Conservation (phyloP, 306 rosid species). For the Hippophae tibetana region DNA sequence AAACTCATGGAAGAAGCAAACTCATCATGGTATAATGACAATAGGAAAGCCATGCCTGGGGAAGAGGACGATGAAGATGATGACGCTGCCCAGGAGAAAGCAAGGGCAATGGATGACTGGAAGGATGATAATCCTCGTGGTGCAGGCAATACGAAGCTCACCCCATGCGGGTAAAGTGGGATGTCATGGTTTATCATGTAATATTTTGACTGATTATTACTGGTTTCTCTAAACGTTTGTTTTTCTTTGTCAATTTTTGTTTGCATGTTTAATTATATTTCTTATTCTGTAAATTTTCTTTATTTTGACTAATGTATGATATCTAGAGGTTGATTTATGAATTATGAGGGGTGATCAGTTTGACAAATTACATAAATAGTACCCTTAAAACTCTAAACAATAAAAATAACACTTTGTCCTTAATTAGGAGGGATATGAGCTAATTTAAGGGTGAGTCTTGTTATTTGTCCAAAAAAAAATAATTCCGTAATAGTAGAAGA, state of each 20-base stretch:
- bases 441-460: no score
- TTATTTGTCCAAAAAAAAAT: no score
- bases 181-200: not conserved
- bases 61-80: slow-evolving; percentile 57
- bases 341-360: no score
- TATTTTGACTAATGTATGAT: not conserved
- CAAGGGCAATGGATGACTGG: slow-evolving; percentile 97
- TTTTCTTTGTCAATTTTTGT: not conserved
- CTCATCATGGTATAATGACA: slow-evolving; percentile 78
- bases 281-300: not conserved
- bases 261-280: not conserved
- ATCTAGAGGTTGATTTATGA: not conserved
- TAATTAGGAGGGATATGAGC: no score
- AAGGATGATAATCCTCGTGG: slow-evolving; percentile 96
- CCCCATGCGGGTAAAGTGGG: slow-evolving; percentile 68
- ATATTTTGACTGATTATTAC: not conserved
- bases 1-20: slow-evolving; percentile 77
- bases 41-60: slow-evolving; percentile 37
- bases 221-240: not conserved
- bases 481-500: no score
- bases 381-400: no score
- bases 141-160: slow-evolving; percentile 88
- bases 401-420: no score
- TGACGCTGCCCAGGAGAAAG: slow-evolving; percentile 79
- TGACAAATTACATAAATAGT: no score